Conservation (phyloP, 345 rosid species). For the Moricandia arvensis region DNA sequence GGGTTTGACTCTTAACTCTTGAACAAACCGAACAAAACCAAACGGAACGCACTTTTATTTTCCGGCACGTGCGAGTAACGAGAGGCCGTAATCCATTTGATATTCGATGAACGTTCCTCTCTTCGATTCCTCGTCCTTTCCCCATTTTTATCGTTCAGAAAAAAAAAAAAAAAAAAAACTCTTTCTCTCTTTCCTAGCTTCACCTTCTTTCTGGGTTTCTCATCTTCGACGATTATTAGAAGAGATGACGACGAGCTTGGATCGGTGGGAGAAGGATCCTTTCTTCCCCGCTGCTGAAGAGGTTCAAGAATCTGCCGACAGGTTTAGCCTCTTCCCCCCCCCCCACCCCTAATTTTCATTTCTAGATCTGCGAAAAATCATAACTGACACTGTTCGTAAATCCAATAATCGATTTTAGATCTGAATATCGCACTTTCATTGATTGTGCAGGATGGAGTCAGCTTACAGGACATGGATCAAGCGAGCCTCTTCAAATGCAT, state of each 20-base stretch:
- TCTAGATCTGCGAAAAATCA: background rate
- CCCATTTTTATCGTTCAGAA: background rate
- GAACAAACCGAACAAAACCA: background rate
- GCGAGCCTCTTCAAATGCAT: slow-evolving; percentile 48
- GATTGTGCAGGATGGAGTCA: slow-evolving; percentile 70
- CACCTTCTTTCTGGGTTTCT: too few species aligned
- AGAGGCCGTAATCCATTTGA: slow-evolving; percentile 24
- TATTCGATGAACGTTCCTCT: slow-evolving; percentile 1
- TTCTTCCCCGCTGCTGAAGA: slow-evolving; percentile 93
- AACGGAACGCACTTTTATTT: background rate
- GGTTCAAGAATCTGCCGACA: slow-evolving; percentile 93
- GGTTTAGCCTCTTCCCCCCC: slow-evolving; percentile 53
- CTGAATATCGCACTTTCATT: background rate
- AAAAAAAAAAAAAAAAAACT: background rate
- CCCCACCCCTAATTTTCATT: too few species aligned
- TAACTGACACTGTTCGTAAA: background rate
- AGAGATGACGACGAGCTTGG: slow-evolving; percentile 70
- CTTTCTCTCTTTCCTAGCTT: background rate
- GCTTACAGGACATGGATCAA: slow-evolving; percentile 75
- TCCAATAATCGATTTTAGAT: slow-evolving; percentile 12
- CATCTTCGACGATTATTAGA: background rate
- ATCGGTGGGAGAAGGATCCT: slow-evolving; percentile 98
- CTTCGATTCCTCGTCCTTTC: slow-evolving; percentile 3
- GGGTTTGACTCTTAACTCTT: too few species aligned
- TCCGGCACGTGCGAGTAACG: slow-evolving; percentile 24